phyloP scores from a whole-genome alignment of 139 green algal genomes.

The Chlorella sp. region DNA sequence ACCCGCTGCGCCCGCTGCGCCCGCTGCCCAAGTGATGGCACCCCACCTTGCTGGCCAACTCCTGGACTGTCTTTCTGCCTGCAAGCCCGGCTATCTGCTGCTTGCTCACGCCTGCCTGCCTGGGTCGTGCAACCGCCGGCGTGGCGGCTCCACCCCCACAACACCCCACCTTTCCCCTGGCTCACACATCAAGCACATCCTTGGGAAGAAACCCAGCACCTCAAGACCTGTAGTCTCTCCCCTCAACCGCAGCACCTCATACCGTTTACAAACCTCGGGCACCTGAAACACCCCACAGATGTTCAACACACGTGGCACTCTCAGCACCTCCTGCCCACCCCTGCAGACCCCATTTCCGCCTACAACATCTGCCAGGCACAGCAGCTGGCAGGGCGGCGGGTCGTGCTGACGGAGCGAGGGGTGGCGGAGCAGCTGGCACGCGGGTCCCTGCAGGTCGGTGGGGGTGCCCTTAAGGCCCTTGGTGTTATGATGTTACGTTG shows the following conservation, averaged over 20 bases:
- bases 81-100: too few species aligned
- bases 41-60: too few species aligned
- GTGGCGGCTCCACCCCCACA: background rate
- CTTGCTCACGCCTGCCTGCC: background rate
- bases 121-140: background rate
- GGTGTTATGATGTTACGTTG: too few species aligned
- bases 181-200: background rate
- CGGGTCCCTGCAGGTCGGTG: background rate
- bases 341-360: slow-evolving; percentile 27
- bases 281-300: too few species aligned
- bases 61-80: too few species aligned
- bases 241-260: too few species aligned
- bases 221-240: too few species aligned
- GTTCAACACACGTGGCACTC: background rate
- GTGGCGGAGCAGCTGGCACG: slow-evolving; percentile 40
- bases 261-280: too few species aligned
- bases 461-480: too few species aligned
- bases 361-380: slow-evolving; percentile 40
- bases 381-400: slow-evolving; percentile 19
- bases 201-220: background rate
- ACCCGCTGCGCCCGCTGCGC: background rate
- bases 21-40: background rate
- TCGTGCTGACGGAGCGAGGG: slow-evolving; percentile 30
- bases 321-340: background rate
- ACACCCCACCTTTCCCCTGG: background rate